phyloP scores from a whole-genome alignment of 306 rosid species.

The Glycine soja region DNA sequence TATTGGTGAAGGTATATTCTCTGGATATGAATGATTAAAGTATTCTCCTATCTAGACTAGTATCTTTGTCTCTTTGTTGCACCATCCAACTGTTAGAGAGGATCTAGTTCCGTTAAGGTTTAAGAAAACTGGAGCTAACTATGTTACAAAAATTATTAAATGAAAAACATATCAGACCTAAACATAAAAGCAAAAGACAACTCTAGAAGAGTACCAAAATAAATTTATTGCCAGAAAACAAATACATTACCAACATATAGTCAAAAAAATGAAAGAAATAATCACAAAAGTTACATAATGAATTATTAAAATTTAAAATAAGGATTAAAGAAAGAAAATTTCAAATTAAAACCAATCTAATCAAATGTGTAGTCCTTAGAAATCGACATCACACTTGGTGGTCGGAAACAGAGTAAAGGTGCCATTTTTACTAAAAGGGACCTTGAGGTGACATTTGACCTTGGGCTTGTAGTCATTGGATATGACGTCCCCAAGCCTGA shows the following conservation, averaged over 20 bases:
- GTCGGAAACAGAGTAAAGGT: slow-evolving; percentile 36
- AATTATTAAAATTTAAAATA: not conserved
- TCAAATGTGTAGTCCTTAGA: not conserved
- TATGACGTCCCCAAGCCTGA: slow-evolving; percentile 52
- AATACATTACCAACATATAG: not conserved
- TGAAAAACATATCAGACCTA: too few relatives aligned
- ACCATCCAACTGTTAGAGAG: too few relatives aligned
- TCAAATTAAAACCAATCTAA: not conserved
- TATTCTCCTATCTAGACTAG: too few relatives aligned
- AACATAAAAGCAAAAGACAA: too few relatives aligned
- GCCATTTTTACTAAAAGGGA: slow-evolving; percentile 46
- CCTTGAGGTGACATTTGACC: slow-evolving; percentile 59
- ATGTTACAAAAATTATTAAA: too few relatives aligned
- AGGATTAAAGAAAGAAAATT: not conserved
- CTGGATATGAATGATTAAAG: too few relatives aligned
- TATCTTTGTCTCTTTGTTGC: too few relatives aligned
- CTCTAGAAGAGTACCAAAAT: too few relatives aligned
- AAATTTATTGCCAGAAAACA: too few relatives aligned
- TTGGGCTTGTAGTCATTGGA: slow-evolving; percentile 54
- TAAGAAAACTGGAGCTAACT: too few relatives aligned
- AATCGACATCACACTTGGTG: slow-evolving; percentile 57
- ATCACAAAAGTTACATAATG: not conserved
- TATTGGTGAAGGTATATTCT: too few relatives aligned
- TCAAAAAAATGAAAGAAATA: slow-evolving; percentile 33
- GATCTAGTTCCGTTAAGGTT: too few relatives aligned